These are phyloP conservation scores for Trichoderma brevicompactum DNA, from an alignment of 2,329 filamentous ascomycete genomes.

Conservation along the genomic window DNA sequence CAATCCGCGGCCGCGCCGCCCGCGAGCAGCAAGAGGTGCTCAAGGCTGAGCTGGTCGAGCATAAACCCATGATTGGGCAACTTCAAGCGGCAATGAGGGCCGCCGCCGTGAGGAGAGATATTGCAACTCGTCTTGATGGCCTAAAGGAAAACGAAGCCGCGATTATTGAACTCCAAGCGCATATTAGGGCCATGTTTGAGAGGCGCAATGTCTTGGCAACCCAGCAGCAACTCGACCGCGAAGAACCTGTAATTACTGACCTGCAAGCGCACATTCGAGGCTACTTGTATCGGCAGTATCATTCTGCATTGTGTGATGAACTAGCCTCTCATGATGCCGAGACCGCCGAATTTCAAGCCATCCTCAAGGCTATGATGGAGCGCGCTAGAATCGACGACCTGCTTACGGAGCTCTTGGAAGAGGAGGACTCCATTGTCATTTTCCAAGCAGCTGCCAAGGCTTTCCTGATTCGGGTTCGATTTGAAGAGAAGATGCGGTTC, in stretches of 20 bases:
- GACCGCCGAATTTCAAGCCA: constrained; percentile 72
- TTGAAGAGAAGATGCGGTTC: constrained; percentile 83
- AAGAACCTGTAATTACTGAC: constrained; percentile 60
- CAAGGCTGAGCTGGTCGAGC: constrained; percentile 54
- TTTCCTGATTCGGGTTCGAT: constrained; percentile 72
- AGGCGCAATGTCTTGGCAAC: constrained; percentile 56
- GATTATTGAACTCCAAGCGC: constrained; percentile 60
- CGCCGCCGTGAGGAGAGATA: constrained; percentile 56
- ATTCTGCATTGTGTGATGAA: constrained; percentile 67
- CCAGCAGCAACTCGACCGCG: constrained; percentile 59
- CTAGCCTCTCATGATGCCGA: constrained; percentile 70
- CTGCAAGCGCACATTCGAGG: constrained; percentile 72
- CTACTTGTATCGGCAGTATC: constrained; percentile 64
- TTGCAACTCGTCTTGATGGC: constrained; percentile 53
- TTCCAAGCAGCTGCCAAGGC: constrained; percentile 77
- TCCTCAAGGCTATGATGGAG: constrained; percentile 78
- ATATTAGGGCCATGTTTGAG: constrained; percentile 64
- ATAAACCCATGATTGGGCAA: constrained; percentile 49
- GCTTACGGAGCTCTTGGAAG: constrained; percentile 76
- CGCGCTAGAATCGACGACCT: constrained; percentile 74
- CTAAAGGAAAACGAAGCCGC: constrained; percentile 52
- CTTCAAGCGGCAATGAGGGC: constrained; percentile 61
- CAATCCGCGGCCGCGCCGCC: constrained; percentile 52
- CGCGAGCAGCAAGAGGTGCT: constrained; percentile 51
- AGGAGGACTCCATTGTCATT: constrained; percentile 76